Conservation (phyloP, 345 rosid species). For the Aegle marmelos region DNA sequence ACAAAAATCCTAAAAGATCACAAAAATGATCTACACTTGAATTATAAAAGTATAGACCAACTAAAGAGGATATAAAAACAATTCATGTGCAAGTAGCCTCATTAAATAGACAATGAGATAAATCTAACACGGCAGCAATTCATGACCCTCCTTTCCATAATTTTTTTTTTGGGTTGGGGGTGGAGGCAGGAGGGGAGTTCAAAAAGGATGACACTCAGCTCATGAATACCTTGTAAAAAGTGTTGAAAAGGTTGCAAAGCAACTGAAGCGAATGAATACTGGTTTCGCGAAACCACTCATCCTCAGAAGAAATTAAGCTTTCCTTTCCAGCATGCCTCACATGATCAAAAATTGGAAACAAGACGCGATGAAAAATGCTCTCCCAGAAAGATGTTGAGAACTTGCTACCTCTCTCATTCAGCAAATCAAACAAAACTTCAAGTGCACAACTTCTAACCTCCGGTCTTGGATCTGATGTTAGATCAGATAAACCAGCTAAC, state of each 20-base stretch:
- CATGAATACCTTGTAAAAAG: conserved; percentile 56
- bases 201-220: neutral
- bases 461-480: conserved; percentile 74
- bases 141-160: neutral
- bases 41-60: neutral
- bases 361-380: conserved; percentile 85
- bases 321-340: conserved; percentile 90
- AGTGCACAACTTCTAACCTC: conserved; percentile 91
- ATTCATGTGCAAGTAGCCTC: neutral
- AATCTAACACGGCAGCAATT: neutral
- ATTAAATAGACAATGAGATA: neutral
- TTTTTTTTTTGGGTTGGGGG: no score
- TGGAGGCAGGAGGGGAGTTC: neutral
- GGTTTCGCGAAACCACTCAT: conserved; percentile 84
- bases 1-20: neutral
- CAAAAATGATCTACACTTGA: neutral
- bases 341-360: conserved; percentile 92
- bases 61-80: neutral
- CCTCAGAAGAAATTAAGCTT: conserved; percentile 59
- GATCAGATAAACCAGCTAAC: conserved; percentile 92
- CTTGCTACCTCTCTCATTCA: conserved; percentile 88
- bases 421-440: conserved; percentile 87
- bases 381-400: conserved; percentile 89
- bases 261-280: conserved; percentile 85
- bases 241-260: conserved; percentile 94